Evolutionary conservation across 176 grass and related monocot species (phyloP).

Genomic region (Oryza punctata): DNA sequence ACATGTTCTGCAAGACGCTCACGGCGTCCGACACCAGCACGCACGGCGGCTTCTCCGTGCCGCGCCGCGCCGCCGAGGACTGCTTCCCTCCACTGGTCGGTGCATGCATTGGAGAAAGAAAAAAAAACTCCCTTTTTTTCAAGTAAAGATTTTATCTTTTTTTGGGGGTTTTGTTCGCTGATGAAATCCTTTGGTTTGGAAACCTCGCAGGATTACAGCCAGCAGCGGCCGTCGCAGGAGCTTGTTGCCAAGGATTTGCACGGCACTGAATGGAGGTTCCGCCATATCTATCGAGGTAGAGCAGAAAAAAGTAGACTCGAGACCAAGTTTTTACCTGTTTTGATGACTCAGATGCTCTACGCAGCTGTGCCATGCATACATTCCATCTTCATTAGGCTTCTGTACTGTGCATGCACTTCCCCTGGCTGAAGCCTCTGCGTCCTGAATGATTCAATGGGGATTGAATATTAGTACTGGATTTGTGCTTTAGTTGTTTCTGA

Average conservation of each 20-base stretch:
- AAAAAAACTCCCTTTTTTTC: background rate
- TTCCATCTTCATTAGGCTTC: background rate
- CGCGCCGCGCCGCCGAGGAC: slow-evolving; percentile 94
- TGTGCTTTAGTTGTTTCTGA: background rate
- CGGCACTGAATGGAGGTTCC: slow-evolving; percentile 89
- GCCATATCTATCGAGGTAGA: slow-evolving; percentile 92
- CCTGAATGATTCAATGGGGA: background rate
- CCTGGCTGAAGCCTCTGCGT: background rate
- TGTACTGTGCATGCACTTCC: slow-evolving; percentile 15
- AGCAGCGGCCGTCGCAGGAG: slow-evolving; percentile 95
- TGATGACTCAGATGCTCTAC: background rate
- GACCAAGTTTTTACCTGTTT: background rate
- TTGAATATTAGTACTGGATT: background rate
- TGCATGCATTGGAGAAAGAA: background rate
- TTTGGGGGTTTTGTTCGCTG: background rate
- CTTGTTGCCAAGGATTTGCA: slow-evolving; percentile 98
- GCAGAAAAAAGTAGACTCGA: background rate
- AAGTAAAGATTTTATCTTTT: background rate
- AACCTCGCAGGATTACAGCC: slow-evolving; percentile 73
- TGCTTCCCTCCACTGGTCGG: slow-evolving; percentile 93
- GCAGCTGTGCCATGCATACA: background rate
- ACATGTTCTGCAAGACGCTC: slow-evolving; percentile 99
- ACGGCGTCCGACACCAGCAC: slow-evolving; percentile 97
- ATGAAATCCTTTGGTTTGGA: slow-evolving; percentile 29
- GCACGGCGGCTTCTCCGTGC: slow-evolving; percentile 97